phyloP scores from a whole-genome alignment of 768 basidiomycete genomes.

The Candolleomyces aberdarensis region DNA sequence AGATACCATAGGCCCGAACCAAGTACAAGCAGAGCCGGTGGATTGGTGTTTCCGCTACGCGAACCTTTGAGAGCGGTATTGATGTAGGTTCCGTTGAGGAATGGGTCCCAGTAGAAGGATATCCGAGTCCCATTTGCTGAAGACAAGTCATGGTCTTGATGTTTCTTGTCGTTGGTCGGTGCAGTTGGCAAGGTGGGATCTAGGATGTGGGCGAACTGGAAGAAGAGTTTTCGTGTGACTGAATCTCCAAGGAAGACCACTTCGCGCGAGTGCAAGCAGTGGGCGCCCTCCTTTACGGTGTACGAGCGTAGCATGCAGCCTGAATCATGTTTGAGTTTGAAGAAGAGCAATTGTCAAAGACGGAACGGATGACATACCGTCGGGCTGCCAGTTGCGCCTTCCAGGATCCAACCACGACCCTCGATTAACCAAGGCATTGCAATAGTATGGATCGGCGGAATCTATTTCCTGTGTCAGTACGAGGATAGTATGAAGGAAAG shows the following conservation, averaged over 20 bases:
- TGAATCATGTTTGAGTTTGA: conserved; percentile 23
- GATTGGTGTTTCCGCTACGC: neutral
- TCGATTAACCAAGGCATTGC: conserved; percentile 62
- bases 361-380: conserved; percentile 46
- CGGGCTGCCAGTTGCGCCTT: conserved; percentile 81
- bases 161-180: conserved; percentile 62
- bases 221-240: conserved; percentile 76
- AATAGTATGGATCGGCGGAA: conserved; percentile 60
- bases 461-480: too few species aligned
- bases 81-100: conserved; percentile 66
- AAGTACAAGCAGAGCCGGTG: conserved; percentile 69
- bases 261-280: conserved; percentile 56
- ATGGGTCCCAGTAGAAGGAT: conserved; percentile 84
- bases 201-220: conserved; percentile 60
- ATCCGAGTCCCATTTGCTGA: conserved; percentile 46
- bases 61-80: conserved; percentile 34
- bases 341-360: neutral
- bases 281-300: conserved; percentile 45
- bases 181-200: conserved; percentile 54
- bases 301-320: conserved; percentile 82
- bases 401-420: conserved; percentile 77
- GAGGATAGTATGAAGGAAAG: too few species aligned
- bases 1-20: conserved; percentile 92
- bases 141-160: conserved; percentile 55
- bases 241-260: conserved; percentile 86